phyloP scores from a whole-genome alignment of 768 basidiomycete genomes.

The Macrocybe gigantea region DNA sequence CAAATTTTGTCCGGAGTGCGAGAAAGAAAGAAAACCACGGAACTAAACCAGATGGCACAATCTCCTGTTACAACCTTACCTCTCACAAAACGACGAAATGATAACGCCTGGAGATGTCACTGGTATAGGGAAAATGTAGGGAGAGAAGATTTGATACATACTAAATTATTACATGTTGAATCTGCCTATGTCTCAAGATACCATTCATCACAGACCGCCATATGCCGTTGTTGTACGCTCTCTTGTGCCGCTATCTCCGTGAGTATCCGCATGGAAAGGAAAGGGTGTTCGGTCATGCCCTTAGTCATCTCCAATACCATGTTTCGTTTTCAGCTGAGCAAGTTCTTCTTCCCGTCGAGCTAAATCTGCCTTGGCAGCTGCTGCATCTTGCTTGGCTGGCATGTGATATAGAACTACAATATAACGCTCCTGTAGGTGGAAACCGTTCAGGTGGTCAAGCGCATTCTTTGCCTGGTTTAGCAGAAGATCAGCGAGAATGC shows the following conservation, averaged over 20 bases:
- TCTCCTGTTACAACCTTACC: neutral
- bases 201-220: no score
- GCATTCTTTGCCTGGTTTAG: constrained; percentile 84
- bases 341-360: constrained; percentile 90
- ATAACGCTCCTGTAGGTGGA: constrained; percentile 96
- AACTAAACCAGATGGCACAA: neutral
- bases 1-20: constrained; percentile 51
- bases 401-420: constrained; percentile 98
- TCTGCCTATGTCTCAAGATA: no score
- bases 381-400: constrained; percentile 94
- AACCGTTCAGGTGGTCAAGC: constrained; percentile 93
- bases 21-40: constrained; percentile 4
- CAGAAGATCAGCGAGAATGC: constrained; percentile 8
- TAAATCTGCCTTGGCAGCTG: constrained; percentile 88
- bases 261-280: no score
- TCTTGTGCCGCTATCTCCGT: no score
- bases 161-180: no score
- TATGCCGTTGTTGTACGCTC: no score
- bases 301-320: constrained; percentile 77
- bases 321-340: constrained; percentile 78
- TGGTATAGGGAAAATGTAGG: no score
- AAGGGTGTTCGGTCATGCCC: no score
- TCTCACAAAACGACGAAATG: neutral
- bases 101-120: neutral
- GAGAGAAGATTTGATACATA: no score